Evolutionary conservation across 208 protist species (phyloP), one percentile per base, ranked within the genome.

Genomic region (Acanthamoeba castellanii): DNA sequence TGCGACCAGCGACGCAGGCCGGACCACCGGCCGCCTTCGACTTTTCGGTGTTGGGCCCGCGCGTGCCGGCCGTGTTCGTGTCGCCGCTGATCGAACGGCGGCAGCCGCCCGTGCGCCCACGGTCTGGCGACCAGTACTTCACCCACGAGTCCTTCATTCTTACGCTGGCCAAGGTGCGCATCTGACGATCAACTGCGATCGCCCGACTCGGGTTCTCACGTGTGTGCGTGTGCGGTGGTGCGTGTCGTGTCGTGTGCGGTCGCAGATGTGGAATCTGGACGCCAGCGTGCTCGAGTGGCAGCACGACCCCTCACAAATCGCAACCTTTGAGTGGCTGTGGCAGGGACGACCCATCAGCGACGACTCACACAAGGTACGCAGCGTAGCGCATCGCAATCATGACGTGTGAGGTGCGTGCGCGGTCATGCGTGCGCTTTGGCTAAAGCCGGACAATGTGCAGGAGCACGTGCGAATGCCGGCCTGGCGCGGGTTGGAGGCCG

Each of bases 291-390:
- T 89, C 32, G 82, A 89, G 47, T 89, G 82, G 82, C 82, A 89
- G 50, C 82, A 89, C 82, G 82, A 89, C 47, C 42, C 50, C 20
- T 22, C 45, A 8, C 82, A 89, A 61, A 89, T 89, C 32, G 82
- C 82, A 1, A 89, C 82, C 32, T 89, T 89, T 89, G 82, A 89
- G 82, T 89, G 82, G 82, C 82, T 89, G 9, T 89, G 82, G 82
- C 52, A 89, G 6, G 50, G 27, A 6, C 9, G 7, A 2, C 9
- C n/a, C 50, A 32, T 1, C 57, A 27, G 14, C 57, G 82, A 25
- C 6, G 61, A 68, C 27, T 68, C 47, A 4, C 57, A 89, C 52
- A 89, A 89, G 57, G 52, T 68, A 52, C 20, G 74, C 34, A 27
- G 3, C 13, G 37, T 42, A 3, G 37, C 37, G 37, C 37, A 42